Percentiles rank a stretch among this genome's conserved stretches.
Conservation (phyloP, 176 grass and related monocot genomes). For the Paspalum vaginatum region DNA sequence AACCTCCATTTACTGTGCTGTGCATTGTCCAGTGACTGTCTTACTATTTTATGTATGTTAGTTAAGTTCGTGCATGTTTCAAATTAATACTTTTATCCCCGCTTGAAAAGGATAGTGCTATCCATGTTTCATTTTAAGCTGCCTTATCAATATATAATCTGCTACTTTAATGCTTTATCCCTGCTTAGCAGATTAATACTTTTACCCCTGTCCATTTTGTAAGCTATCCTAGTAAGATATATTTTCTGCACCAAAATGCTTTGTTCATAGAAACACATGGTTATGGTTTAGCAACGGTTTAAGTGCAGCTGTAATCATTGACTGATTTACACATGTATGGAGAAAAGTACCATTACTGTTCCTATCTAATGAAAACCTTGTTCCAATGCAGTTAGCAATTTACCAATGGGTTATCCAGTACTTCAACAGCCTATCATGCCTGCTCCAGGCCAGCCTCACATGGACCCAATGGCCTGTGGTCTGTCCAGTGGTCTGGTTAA, state of each 20-base stretch:
- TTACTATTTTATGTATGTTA: neutral
- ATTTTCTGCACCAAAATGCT: conserved; percentile 8
- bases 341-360: conserved; percentile 26
- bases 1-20: conserved; percentile 13
- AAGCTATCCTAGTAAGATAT: conserved; percentile 11
- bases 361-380: conserved; percentile 60
- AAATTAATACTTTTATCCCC: too few species aligned
- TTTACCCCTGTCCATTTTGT: conserved; percentile 9
- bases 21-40: neutral
- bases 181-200: neutral
- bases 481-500: conserved; percentile 82
- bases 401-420: conserved; percentile 96
- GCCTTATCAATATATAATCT: neutral
- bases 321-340: conserved; percentile 16
- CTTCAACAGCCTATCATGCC: conserved; percentile 84
- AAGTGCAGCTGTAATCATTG: neutral
- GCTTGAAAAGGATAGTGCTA: too few species aligned
- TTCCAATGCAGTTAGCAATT: conserved; percentile 86
- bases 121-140: conserved; percentile 18
- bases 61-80: neutral
- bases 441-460: conserved; percentile 67
- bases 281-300: conserved; percentile 11
- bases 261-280: conserved; percentile 3
- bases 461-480: conserved; percentile 70
- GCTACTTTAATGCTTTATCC: neutral